phyloP scores from a whole-genome alignment of 164 flowering plant species.

The Euptelea pleiosperma region DNA sequence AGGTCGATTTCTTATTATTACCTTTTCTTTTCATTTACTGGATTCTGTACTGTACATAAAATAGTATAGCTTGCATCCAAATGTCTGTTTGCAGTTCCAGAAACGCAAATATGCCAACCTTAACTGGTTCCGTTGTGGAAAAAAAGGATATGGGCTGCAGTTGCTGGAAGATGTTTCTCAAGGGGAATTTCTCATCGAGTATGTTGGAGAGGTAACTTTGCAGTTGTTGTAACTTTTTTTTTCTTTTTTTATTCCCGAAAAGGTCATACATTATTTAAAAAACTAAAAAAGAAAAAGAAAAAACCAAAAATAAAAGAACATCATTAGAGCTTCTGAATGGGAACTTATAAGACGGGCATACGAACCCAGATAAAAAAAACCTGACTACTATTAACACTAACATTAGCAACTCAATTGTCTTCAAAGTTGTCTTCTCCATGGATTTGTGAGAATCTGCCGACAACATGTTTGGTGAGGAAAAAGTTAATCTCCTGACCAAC shows the following conservation, averaged over 20 bases:
- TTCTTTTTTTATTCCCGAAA: background rate
- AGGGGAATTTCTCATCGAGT: conserved; percentile 91
- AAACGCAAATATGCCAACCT: conserved; percentile 70
- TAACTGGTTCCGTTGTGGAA: conserved; percentile 64
- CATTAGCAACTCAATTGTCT: too few relatives aligned
- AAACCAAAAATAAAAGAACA: too few relatives aligned
- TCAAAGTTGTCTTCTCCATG: too few relatives aligned
- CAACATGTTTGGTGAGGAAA: too few relatives aligned
- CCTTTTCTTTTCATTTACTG: background rate
- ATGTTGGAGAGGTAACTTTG: conserved; percentile 89
- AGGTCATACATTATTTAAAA: background rate
- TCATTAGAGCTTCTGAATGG: too few relatives aligned
- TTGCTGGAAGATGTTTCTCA: conserved; percentile 55
- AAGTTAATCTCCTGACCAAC: too few relatives aligned
- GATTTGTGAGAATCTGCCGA: too few relatives aligned
- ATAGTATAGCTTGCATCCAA: background rate
- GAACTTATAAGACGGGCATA: too few relatives aligned
- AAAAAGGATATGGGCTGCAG: conserved; percentile 87
- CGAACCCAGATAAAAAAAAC: too few relatives aligned
- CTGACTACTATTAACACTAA: too few relatives aligned
- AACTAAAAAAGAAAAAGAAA: too few relatives aligned
- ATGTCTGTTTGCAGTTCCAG: conserved; percentile 68
- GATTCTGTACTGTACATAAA: background rate
- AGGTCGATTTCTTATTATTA: conserved; percentile 36
- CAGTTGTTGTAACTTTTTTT: background rate